Base-by-base conservation (phyloP, 805 yeast genomes). In the Candida sonorensis region DNA sequence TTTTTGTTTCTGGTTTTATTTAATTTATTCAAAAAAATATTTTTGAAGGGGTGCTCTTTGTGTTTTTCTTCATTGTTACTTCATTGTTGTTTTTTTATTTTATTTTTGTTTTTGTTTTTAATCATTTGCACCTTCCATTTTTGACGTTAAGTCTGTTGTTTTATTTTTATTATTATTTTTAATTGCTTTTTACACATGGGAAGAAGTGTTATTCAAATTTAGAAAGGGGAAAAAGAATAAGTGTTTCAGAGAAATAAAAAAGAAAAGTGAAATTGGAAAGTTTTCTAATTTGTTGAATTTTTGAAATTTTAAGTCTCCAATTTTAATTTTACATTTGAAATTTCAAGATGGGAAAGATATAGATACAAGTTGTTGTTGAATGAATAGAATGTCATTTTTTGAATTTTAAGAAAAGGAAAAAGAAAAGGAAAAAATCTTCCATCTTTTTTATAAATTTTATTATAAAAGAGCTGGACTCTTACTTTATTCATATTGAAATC, bases 381-480 rank as follows among this genome's bases (percentile, higher is more conserved):
- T 8, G 24, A 22, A 6, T 11, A 8, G 24, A 22, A 22, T 22
- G 24, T 10, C 7, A 22, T 8, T 10, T 10, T n/a, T n/a, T n/a
- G n/a, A 19, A 19, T 19, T 19, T 10, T 11, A 11, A 22, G n/a
- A 7, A 22, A 22, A 22, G 12, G 12, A 11, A 22, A 22, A 22
- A 11, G n/a, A 13, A 22, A 10, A 10, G 21, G 10, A 10, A 8
- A 8, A 8, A 8, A 12, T 7, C n/a, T 23, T 4, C 16, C 26
- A n/a, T 23, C 26, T 23, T 23, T 23, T 23, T 23, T 23, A 23
- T 23, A 23, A 12, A n/a, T 12, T 12, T 16, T 12, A 23, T 13
- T 23, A 23, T 23, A 23, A 23, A 23, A 23, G 26, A 23, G 26
- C 26, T 23, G 26, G 26, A 9, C 26, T 23, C 26, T 23, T 23